Percentiles rank a stretch among this genome's conserved stretches.
phyloP scores from a whole-genome alignment of 345 rosid species.

The Lepidium africanum region DNA sequence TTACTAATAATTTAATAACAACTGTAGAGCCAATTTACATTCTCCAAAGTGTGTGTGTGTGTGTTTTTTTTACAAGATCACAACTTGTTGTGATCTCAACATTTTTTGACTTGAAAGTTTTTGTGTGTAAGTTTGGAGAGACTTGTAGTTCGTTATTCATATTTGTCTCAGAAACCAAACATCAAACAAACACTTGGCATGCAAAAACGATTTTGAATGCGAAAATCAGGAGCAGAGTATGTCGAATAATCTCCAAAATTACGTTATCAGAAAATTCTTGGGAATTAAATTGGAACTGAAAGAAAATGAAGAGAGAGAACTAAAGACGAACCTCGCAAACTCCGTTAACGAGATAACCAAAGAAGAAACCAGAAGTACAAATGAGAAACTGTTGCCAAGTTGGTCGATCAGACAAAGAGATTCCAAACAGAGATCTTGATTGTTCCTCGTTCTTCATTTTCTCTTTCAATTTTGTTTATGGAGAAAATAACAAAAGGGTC shows the following conservation, averaged over 20 bases:
- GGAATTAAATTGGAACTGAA: not conserved
- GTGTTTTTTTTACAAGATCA: slow-evolving; percentile 7
- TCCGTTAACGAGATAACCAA: slow-evolving; percentile 92
- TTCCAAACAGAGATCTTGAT: slow-evolving; percentile 62
- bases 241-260: not conserved
- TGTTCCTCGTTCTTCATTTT: slow-evolving; percentile 64
- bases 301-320: not conserved
- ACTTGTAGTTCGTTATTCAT: slow-evolving; percentile 19
- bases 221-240: not conserved
- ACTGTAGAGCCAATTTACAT: not conserved
- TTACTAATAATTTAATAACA: not conserved
- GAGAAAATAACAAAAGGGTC: not conserved
- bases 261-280: not conserved
- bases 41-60: not conserved
- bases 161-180: not conserved
- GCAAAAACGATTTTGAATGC: not conserved
- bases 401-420: slow-evolving; percentile 64
- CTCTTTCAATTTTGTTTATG: not conserved
- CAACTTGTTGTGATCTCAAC: not conserved
- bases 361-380: slow-evolving; percentile 93
- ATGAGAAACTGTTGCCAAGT: slow-evolving; percentile 86
- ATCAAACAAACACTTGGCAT: slow-evolving; percentile 12
- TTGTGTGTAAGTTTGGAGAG: not conserved
- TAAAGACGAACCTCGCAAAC: slow-evolving; percentile 63
- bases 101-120: not conserved